Conservation (phyloP, 371 early-diverging fungal species). For the Fennellomyces sp. region DNA sequence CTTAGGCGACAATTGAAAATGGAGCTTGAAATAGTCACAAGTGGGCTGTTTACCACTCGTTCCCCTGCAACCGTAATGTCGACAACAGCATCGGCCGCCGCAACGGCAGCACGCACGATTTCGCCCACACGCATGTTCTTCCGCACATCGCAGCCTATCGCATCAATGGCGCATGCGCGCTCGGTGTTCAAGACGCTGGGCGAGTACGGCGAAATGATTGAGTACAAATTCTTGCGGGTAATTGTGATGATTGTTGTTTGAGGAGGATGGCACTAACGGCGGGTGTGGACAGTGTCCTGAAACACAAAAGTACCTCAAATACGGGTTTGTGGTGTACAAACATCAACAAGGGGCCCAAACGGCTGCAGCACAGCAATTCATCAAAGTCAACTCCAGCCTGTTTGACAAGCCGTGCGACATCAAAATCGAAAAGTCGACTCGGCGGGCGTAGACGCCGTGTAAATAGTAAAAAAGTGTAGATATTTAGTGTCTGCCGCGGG, state of each 20-base stretch:
- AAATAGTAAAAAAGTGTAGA: background rate
- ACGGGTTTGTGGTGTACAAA: slow-evolving; percentile 28
- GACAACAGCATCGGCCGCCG: slow-evolving; percentile 4
- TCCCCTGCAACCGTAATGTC: slow-evolving; percentile 10
- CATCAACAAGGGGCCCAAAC: slow-evolving; percentile 16
- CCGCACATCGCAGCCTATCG: slow-evolving; percentile 15
- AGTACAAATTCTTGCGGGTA: slow-evolving; percentile 32
- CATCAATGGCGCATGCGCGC: slow-evolving; percentile 24
- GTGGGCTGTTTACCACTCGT: no score
- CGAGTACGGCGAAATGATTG: slow-evolving; percentile 23
- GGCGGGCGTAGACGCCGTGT: background rate
- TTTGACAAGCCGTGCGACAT: slow-evolving; percentile 25
- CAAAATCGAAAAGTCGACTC: slow-evolving; percentile 15
- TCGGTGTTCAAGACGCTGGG: slow-evolving; percentile 18
- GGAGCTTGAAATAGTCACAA: no score
- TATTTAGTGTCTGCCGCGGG: no score
- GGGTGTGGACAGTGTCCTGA: slow-evolving; percentile 22
- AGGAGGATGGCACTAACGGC: background rate
- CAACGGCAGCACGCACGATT: background rate
- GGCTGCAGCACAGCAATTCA: slow-evolving; percentile 17
- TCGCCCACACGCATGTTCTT: slow-evolving; percentile 22
- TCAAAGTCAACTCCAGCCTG: slow-evolving; percentile 19
- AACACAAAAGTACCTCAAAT: slow-evolving; percentile 23
- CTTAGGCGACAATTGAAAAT: no score
- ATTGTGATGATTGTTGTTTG: background rate